A percentile compares a stretch with the other conserved stretches of the same genome.
phyloP scores from a whole-genome alignment of 257 asterid species.

The Prunella vulgaris region DNA sequence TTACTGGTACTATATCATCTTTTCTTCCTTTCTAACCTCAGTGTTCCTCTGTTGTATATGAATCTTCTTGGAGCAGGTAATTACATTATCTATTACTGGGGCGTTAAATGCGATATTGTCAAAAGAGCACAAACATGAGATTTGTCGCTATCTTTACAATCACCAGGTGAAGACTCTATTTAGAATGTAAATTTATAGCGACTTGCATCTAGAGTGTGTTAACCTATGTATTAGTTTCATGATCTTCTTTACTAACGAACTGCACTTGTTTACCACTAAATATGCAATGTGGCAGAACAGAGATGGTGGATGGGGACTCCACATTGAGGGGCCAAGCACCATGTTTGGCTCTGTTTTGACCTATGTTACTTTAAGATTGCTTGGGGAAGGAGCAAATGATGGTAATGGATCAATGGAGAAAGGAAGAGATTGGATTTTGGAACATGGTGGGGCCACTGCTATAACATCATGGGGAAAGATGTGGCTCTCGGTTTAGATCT shows the following conservation, averaged over 20 bases:
- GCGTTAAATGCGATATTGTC: constrained; percentile 81
- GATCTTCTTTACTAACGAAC: background rate
- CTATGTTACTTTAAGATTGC: constrained; percentile 89
- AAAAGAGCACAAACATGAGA: constrained; percentile 82
- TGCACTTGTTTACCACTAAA: constrained; percentile 13
- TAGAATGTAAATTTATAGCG: background rate
- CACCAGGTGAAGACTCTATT: constrained; percentile 58
- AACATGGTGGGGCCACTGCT: constrained; percentile 91
- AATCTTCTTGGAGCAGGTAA: constrained; percentile 48
- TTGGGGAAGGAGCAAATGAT: constrained; percentile 89
- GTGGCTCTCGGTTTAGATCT: constrained; percentile 90
- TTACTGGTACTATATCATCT: background rate
- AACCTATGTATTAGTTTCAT: constrained; percentile 9
- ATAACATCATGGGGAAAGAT: constrained; percentile 98
- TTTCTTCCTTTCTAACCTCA: background rate
- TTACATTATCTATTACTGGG: constrained; percentile 70
- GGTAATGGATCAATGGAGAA: constrained; percentile 96
- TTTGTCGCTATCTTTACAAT: constrained; percentile 92
- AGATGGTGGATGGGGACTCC: constrained; percentile 99
- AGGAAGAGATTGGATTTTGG: constrained; percentile 87
- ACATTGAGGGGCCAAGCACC: constrained; percentile 97
- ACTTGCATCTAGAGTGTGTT: constrained; percentile 10
- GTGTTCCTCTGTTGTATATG: background rate
- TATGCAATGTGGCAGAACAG: constrained; percentile 51
- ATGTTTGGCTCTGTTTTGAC: constrained; percentile 95